These are phyloP conservation scores for Fusarium avenaceum DNA, from an alignment of 2,329 filamentous ascomycete genomes.

Conservation along the genomic window DNA sequence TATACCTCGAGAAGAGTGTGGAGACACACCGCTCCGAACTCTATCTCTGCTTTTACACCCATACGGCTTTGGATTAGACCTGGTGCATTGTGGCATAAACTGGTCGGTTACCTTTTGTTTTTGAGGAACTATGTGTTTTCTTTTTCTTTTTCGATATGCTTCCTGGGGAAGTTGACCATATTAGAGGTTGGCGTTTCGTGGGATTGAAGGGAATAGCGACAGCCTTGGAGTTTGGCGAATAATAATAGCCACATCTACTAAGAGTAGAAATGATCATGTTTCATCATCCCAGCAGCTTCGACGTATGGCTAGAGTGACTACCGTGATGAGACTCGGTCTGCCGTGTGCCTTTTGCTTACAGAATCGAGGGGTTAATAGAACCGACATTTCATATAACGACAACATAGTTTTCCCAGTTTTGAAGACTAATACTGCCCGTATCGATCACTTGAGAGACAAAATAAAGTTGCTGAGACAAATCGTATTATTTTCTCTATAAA, in stretches of 20 bases:
- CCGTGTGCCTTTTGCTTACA: background rate
- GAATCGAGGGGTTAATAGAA: background rate
- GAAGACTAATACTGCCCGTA: background rate
- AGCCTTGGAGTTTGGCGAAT: conserved; percentile 36
- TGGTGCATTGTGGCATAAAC: conserved; percentile 25
- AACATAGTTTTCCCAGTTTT: background rate
- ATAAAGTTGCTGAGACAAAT: background rate
- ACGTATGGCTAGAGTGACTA: background rate
- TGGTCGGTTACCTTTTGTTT: conserved; percentile 13
- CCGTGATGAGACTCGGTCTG: background rate
- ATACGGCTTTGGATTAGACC: conserved; percentile 18
- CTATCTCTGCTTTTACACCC: conserved; percentile 8
- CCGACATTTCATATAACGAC: background rate
- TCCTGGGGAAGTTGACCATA: conserved; percentile 42
- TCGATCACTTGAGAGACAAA: background rate
- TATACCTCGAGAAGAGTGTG: conserved; percentile 23
- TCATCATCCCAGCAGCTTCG: background rate
- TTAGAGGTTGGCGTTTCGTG: conserved; percentile 44
- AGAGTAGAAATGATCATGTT: conserved; percentile 28
- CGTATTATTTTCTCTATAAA: conserved; percentile 34
- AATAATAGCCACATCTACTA: conserved; percentile 34
- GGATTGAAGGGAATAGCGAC: conserved; percentile 22
- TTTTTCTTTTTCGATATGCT: conserved; percentile 24
- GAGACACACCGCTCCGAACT: conserved; percentile 23
- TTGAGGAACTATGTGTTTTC: conserved; percentile 3